phyloP scores from a whole-genome alignment of 257 asterid species.

The Misopates orontium region DNA sequence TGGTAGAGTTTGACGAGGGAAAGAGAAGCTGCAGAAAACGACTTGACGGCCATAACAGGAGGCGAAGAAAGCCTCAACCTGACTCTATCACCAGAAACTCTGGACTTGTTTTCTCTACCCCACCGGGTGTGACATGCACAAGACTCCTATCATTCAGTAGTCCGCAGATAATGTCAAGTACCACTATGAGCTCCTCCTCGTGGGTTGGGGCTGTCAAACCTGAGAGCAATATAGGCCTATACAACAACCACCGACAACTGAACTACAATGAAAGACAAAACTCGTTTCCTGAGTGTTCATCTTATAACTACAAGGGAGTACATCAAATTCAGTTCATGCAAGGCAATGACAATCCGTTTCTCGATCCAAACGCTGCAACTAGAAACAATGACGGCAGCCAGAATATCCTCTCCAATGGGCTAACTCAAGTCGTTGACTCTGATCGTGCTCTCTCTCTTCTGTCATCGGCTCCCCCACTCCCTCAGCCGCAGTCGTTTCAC shows the following conservation, averaged over 20 bases:
- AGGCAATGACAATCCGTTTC: slow-evolving; percentile 44
- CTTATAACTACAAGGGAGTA: slow-evolving; percentile 36
- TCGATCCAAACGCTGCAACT: slow-evolving; percentile 38
- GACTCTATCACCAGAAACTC: slow-evolving; percentile 47
- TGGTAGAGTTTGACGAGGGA: slow-evolving; percentile 84
- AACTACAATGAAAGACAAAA: slow-evolving; percentile 40
- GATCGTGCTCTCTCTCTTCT: slow-evolving; percentile 99
- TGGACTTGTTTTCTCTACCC: slow-evolving; percentile 42
- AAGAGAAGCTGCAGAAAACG: slow-evolving; percentile 94
- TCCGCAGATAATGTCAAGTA: slow-evolving; percentile 44
- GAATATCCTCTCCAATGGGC: slow-evolving; percentile 40
- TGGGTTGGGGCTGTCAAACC: slow-evolving; percentile 49
- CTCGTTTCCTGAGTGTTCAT: slow-evolving; percentile 34
- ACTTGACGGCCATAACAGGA: slow-evolving; percentile 81
- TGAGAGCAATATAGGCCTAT: slow-evolving; percentile 37
- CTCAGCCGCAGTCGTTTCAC: slow-evolving; percentile 39
- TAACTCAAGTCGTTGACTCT: slow-evolving; percentile 47
- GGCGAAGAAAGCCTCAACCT: slow-evolving; percentile 90
- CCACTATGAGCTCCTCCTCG: slow-evolving; percentile 43
- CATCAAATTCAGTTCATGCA: slow-evolving; percentile 51
- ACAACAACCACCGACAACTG: slow-evolving; percentile 36
- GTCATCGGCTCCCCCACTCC: slow-evolving; percentile 65
- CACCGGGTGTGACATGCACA: slow-evolving; percentile 45
- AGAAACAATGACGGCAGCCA: slow-evolving; percentile 28
- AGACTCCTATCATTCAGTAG: slow-evolving; percentile 53